These are phyloP conservation scores for Petunia secreta DNA, from an alignment of 257 asterid genomes.

Conservation along the genomic window DNA sequence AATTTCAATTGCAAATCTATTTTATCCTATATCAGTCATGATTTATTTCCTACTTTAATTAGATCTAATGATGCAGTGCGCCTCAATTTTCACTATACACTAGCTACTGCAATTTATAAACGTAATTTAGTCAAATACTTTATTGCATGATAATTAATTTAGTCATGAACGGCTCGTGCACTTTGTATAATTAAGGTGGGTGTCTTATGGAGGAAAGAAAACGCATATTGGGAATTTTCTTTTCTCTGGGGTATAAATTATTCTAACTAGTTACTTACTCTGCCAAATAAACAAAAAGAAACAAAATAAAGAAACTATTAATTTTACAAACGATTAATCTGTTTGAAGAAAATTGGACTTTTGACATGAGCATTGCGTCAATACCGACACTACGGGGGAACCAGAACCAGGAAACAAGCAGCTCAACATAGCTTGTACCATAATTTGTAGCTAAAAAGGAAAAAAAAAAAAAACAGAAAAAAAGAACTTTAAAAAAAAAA, in stretches of 20 bases:
- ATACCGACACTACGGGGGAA: constrained; percentile 46
- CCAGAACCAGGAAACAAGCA: constrained; percentile 41
- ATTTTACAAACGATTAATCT: not conserved
- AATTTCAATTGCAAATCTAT: constrained; percentile 7
- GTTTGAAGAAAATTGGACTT: not conserved
- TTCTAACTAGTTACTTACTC: not conserved
- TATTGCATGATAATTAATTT: constrained; percentile 30
- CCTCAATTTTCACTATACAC: not conserved
- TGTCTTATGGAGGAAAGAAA: not conserved
- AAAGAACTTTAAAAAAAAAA: not conserved
- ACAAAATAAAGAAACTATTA: not conserved
- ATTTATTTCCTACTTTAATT: constrained; percentile 20
- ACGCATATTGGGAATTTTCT: not conserved
- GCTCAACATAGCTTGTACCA: not conserved
- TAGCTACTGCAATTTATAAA: not conserved
- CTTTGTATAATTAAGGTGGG: not conserved
- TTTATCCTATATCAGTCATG: constrained; percentile 24
- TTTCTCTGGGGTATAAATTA: not conserved
- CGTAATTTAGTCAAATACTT: constrained; percentile 16
- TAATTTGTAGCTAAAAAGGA: not conserved
- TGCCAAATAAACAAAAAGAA: not conserved
- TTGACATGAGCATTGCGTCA: constrained; percentile 24
- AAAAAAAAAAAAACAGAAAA: not conserved
- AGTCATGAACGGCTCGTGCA: constrained; percentile 19
- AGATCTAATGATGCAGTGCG: constrained; percentile 16